phyloP scores from a whole-genome alignment of 768 basidiomycete genomes.

The Steccherinum ochraceum region DNA sequence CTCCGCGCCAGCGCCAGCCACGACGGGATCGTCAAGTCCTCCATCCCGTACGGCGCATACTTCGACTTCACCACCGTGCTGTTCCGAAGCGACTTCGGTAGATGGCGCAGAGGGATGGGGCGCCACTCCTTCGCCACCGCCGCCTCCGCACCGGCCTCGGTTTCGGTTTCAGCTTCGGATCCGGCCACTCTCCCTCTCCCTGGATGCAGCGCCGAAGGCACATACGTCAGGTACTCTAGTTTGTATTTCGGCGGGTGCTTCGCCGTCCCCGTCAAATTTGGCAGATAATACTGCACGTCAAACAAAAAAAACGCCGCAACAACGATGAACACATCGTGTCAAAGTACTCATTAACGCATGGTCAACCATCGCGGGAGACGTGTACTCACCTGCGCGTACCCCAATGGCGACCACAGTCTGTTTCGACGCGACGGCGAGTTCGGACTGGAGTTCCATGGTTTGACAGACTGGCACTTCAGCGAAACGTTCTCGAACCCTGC shows the following conservation, averaged over 20 bases:
- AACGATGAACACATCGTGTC: background rate
- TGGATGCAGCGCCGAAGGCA: constrained; percentile 34
- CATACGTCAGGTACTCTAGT: constrained; percentile 75
- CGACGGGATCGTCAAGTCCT: constrained; percentile 70
- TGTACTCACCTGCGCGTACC: constrained; percentile 75
- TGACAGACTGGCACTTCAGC: constrained; percentile 33
- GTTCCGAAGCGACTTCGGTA: constrained; percentile 45
- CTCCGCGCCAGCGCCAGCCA: constrained; percentile 65
- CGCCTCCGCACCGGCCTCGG: no score
- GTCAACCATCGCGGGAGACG: background rate
- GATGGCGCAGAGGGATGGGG: constrained; percentile 49
- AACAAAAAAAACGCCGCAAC: constrained; percentile 4
- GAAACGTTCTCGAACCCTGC: background rate
- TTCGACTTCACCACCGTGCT: constrained; percentile 36
- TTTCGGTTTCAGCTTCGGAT: constrained; percentile 36
- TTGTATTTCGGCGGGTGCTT: constrained; percentile 52
- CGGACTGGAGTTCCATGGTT: constrained; percentile 53
- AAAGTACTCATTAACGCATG: background rate
- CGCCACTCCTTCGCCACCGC: constrained; percentile 21
- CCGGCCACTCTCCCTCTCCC: no score
- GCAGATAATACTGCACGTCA: constrained; percentile 67
- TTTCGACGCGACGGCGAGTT: constrained; percentile 69
- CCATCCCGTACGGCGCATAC: constrained; percentile 66
- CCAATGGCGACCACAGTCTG: constrained; percentile 64
- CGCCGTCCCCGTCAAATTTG: constrained; percentile 40